Base-by-base conservation (phyloP, 306 rosid genomes). In the Carpinus fangiana region DNA sequence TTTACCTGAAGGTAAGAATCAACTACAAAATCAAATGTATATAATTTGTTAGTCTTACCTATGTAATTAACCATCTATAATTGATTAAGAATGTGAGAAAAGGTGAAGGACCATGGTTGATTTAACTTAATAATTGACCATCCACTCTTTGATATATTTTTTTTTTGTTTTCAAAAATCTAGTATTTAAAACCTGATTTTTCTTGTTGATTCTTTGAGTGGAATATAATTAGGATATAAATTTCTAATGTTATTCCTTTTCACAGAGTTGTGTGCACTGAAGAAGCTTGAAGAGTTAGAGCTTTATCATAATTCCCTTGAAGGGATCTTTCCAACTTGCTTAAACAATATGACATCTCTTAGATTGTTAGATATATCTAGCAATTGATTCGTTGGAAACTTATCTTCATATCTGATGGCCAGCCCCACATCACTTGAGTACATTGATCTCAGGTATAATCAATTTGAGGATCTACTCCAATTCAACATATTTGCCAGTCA, bases 401-500 rank as follows among this genome's bases (percentile, higher is more conserved):
- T 76, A 23, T 65, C 74, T 20, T 53, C 84, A 4, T 48, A 67
- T 53, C 50, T 43, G 38, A 48, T 81, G 10, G 54, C 56, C 0
- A 60, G 12, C 5, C 80, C 70, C 17, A 75, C 72, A 11, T 47
- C 77, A 17, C 18, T 76, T 3, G 68, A 67, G 60, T 70, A 69
- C 51, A 68, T 81, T 43, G 62, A 72, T 8, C 60, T 81, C 4
- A 12, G 65, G 18, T 66, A 50, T 1, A 81, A 81, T 69, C 12
- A 60, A 17, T 81, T 81, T 52, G 77, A 67, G 17, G 80, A 73
- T 1, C 1, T 43, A 18, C 71, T 76, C 68, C 21, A 6, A 17
- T 36, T 81, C 23, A 75, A 73, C 69, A 51, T 76, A 61, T 51
- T 81, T 7, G 67, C 80, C 21, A 70, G 70, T 36, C 80, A 50